Conservation (phyloP, 2,329 filamentous ascomycete genomes). For the Penicillium sumatraense region DNA sequence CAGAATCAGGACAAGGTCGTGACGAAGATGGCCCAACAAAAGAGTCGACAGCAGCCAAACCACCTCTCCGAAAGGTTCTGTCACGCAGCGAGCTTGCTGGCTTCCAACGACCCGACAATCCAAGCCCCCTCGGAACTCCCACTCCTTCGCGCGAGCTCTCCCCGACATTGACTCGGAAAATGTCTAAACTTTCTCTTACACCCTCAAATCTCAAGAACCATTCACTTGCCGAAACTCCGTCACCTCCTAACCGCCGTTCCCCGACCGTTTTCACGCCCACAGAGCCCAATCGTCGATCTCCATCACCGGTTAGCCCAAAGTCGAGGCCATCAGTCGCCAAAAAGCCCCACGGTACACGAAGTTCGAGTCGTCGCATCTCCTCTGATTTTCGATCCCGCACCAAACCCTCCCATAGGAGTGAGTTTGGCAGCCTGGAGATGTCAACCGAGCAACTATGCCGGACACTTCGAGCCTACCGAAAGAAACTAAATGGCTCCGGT, state of each 20-base stretch:
- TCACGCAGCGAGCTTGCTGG: slow-evolving; percentile 86
- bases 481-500: slow-evolving; percentile 57
- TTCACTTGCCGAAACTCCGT: slow-evolving; percentile 36
- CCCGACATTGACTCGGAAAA: slow-evolving; percentile 58
- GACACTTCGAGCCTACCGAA: slow-evolving; percentile 62
- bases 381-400: slow-evolving; percentile 55
- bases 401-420: slow-evolving; percentile 43
- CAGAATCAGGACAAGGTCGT: slow-evolving; percentile 36
- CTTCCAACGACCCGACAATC: slow-evolving; percentile 62
- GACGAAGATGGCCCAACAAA: slow-evolving; percentile 50
- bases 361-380: slow-evolving; percentile 50
- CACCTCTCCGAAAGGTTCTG: slow-evolving; percentile 81
- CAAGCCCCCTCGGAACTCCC: slow-evolving; percentile 47
- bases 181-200: slow-evolving; percentile 57
- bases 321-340: slow-evolving; percentile 30
- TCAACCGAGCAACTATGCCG: slow-evolving; percentile 64
- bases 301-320: slow-evolving; percentile 47
- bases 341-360: slow-evolving; percentile 34
- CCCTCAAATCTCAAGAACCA: slow-evolving; percentile 37
- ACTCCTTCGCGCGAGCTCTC: slow-evolving; percentile 51
- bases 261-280: slow-evolving; percentile 30
- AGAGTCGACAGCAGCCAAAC: slow-evolving; percentile 61
- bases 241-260: slow-evolving; percentile 38
- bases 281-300: slow-evolving; percentile 38
- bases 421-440: slow-evolving; percentile 54